These are phyloP conservation scores for Stentor coeruleus DNA, from an alignment of 73 alveolate species.

Conservation along the genomic window DNA sequence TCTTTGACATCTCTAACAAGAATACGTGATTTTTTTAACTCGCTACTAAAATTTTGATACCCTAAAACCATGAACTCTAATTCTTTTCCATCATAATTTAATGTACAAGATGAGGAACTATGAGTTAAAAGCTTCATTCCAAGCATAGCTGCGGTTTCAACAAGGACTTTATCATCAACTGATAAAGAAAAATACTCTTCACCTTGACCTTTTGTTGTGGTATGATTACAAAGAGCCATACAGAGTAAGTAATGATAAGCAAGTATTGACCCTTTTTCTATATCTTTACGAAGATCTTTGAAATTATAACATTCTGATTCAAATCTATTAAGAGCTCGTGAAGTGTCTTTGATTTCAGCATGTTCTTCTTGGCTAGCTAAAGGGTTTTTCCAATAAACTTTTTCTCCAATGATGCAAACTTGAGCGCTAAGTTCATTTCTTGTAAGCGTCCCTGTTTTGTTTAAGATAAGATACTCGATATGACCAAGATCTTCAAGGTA, in stretches of 20 bases:
- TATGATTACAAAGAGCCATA: neutral
- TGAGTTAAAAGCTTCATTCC: neutral
- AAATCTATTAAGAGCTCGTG: neutral
- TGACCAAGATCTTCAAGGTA: neutral
- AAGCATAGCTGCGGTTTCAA: neutral
- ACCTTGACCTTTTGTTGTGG: neutral
- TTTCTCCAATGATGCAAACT: slow-evolving; percentile 1
- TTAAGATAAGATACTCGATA: neutral
- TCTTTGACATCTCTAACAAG: neutral
- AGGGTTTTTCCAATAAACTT: neutral
- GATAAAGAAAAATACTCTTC: neutral
- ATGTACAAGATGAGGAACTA: neutral
- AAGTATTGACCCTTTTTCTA: neutral
- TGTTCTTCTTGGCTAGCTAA: neutral
- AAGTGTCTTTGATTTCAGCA: neutral
- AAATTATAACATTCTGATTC: neutral
- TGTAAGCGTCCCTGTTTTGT: slow-evolving; percentile 13
- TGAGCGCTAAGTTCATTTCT: neutral
- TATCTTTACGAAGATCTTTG: neutral
- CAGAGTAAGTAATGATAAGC: neutral
- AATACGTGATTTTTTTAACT: neutral
- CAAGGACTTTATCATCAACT: slow-evolving; percentile 1
- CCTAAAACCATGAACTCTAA: neutral
- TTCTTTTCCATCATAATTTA: neutral
- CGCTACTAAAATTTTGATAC: neutral